Percentiles rank a stretch among this genome's conserved stretches.
Conservation (phyloP, 2,329 filamentous ascomycete species). For the Catunica adiposa region DNA sequence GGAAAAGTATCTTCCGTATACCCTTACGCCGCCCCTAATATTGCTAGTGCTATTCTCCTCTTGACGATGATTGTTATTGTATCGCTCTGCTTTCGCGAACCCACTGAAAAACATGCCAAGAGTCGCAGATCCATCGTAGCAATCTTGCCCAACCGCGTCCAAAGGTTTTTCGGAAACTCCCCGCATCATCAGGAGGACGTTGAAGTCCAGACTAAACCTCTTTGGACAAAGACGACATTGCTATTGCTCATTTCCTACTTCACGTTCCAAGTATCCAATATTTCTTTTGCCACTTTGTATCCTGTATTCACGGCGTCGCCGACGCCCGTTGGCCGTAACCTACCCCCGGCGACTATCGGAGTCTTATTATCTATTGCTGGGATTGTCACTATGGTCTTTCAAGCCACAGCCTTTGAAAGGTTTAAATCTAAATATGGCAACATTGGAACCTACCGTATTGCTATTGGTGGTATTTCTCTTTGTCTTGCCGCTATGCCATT, state of each 20-base stretch:
- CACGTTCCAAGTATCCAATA: constrained; percentile 85
- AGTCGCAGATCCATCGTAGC: not conserved
- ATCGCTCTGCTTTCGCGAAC: constrained; percentile 74
- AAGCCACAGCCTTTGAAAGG: constrained; percentile 67
- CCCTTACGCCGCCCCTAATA: constrained; percentile 73
- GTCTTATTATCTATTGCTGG: constrained; percentile 73
- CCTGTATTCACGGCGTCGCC: constrained; percentile 74
- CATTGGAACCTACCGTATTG: constrained; percentile 63
- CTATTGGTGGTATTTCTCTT: constrained; percentile 62
- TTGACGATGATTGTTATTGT: constrained; percentile 56
- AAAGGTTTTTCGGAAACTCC: not conserved
- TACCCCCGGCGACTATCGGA: constrained; percentile 69
- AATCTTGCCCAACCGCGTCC: constrained; percentile 1
- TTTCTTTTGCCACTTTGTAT: constrained; percentile 88
- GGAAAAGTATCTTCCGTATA: constrained; percentile 43
- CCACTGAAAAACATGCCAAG: constrained; percentile 19
- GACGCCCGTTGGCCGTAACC: constrained; percentile 57
- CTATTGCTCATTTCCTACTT: constrained; percentile 72
- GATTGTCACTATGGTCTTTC: constrained; percentile 72
- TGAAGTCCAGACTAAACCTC: not conserved
- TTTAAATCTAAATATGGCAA: constrained; percentile 71
- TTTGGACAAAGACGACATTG: constrained; percentile 44
- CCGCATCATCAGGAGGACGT: not conserved
- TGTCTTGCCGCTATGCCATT: constrained; percentile 81
- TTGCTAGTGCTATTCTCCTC: constrained; percentile 59